phyloP scores from a whole-genome alignment of 192 early-diverging fungal genomes.

The Backusella parvicylindrica region DNA sequence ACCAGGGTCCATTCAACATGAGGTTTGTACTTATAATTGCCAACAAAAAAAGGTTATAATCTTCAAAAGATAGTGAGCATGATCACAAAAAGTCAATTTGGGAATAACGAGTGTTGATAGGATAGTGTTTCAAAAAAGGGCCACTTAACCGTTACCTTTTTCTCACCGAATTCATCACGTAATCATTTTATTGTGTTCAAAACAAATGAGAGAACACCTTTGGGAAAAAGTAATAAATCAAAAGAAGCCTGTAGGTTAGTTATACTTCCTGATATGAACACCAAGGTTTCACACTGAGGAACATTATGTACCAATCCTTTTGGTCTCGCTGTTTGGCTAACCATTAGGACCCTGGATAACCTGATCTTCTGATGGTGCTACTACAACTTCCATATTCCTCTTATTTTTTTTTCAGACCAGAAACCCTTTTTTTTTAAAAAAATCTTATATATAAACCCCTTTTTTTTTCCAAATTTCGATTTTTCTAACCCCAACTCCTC shows the following conservation, averaged over 20 bases:
- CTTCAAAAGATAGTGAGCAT: background rate
- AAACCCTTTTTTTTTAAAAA: conserved; percentile 4
- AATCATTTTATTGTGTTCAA: conserved; percentile 11
- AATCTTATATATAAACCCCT: background rate
- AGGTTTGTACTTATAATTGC: background rate
- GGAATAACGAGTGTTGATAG: conserved; percentile 2
- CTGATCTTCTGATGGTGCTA: conserved; percentile 7
- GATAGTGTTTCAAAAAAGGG: conserved; percentile 10
- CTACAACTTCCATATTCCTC: background rate
- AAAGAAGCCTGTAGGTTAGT: background rate
- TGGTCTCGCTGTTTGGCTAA: background rate
- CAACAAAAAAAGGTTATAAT: background rate
- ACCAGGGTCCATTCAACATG: background rate
- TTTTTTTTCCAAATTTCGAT: background rate
- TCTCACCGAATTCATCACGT: conserved; percentile 10
- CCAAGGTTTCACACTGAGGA: background rate
- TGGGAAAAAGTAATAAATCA: conserved; percentile 4
- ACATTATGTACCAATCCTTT: conserved; percentile 12
- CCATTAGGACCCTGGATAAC: conserved; percentile 15
- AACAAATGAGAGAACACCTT: background rate
- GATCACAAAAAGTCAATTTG: conserved; percentile 4
- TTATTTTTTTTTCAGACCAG: background rate
- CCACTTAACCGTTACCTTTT: background rate
- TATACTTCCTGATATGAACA: background rate
- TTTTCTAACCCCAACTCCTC: background rate